Evolutionary conservation across 768 basidiomycete genomes (phyloP), one percentile per base, ranked within the genome.

Genomic region (Agaricus sinodeliciosus): DNA sequence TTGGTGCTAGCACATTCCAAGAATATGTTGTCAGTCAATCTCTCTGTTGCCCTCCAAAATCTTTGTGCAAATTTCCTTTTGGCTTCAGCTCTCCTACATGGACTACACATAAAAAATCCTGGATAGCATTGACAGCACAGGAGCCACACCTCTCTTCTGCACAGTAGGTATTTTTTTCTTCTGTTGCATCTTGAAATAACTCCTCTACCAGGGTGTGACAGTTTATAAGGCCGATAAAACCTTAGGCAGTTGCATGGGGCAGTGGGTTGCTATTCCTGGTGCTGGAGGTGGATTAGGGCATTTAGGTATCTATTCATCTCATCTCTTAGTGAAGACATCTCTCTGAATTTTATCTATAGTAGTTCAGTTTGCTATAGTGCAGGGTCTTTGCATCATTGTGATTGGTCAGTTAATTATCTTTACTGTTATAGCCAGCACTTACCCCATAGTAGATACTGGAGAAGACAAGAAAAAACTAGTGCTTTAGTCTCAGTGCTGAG

Each of bases 201-300:
- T 4, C 3, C 5, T 43, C 18, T 26, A 22, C 42, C 45, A 85
- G 84, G 89, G 88, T 45, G 71, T 94, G 16, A 94, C 92, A 2
- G 88, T 89, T 1, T 94, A 90, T 63, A 84, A 87, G 51, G 92
- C 90, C 0, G 69, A 94, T 60, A 93, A 93, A 67, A 75, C 85
- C 63, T 76, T 79, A 44, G 69, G 77, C 47, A 75, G 81, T 8
- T 72, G 67, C 27, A 76, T 82, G 7, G 87, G 90, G 22, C 81
- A 94, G 49, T 89, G 82, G 81, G 72, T 90, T 55, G 84, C 82
- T 16, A 70, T 92, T 47, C 81, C 86, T 11, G 88, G 88, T 42
- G 88, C 87, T 2, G 88, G 87, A 3, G 87, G 87, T 48, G 89
- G 90, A 12, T 80, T 92, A 25, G 91, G 90, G 7, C 87, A 91